Evolutionary conservation across 2,329 filamentous ascomycete genomes (phyloP), one percentile per base, ranked within the genome.

Genomic region (Nothophoma quercina): DNA sequence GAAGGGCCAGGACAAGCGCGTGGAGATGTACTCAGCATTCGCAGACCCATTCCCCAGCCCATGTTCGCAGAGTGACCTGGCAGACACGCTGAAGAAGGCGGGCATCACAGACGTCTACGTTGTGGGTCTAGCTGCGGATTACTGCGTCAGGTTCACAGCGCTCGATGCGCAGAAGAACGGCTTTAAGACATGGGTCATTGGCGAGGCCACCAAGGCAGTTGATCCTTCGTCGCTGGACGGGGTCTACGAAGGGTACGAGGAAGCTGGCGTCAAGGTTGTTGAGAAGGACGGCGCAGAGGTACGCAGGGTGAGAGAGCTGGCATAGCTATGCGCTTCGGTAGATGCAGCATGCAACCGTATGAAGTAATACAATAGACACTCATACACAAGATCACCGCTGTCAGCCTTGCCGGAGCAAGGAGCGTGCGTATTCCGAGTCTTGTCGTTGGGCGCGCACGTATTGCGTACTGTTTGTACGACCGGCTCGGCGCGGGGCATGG

Each of bases 1-100:
- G 62, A 99, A 99, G 78, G 95, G 95, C 9, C 83, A 81, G 68
- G 82, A 91, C 69, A 72, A 80, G 35, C 79, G 83, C 35, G 84
- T 96, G 2, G 95, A 99, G 75, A 96, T 97, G 89, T 98, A 97
- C 76, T 93, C 89, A 56, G 92, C 88, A 0, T 98, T 99, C 2
- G 88, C 88, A 55, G 90, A 93, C 69, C 89, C 90, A 0, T 93
- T 97, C 64, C 75, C 75, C 30, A 80, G 81, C 5, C 85, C 86
- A 1, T 78, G 88, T 12, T 78, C 78, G 21, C 85, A 76, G 65
- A 87, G 84, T 65, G 86, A 87, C 12, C 78, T 98, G 21, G 82
- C 81, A 1, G 76, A 68, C 1, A 68, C 79, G 39, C 72, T 99
- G 62, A 80, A 73, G 43, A 79, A 78, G 2, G 78, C 77, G 13